Conservation (phyloP, 345 rosid species). For the Zanthoxylum bungeanum region DNA sequence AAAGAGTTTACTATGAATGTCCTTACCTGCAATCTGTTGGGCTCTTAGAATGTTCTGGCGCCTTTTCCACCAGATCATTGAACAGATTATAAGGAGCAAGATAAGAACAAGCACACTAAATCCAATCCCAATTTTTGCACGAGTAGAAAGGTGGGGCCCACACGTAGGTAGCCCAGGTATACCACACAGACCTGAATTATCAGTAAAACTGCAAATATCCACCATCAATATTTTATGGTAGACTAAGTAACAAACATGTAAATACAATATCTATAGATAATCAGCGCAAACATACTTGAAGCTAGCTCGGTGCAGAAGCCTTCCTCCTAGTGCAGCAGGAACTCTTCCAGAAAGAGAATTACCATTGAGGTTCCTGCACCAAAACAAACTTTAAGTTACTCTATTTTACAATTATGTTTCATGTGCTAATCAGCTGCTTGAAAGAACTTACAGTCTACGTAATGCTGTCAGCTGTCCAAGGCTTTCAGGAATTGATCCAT, state of each 20-base stretch:
- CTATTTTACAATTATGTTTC: not conserved
- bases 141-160: constrained; percentile 70
- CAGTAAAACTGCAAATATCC: constrained; percentile 73
- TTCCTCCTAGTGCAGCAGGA: constrained; percentile 88
- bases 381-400: constrained; percentile 13
- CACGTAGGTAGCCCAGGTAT: constrained; percentile 90
- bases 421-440: constrained; percentile 1
- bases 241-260: not conserved
- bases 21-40: constrained; percentile 78
- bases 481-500: constrained; percentile 88
- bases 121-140: constrained; percentile 80
- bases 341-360: constrained; percentile 85
- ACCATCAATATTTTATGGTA: constrained; percentile 9
- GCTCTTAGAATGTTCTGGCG: constrained; percentile 88
- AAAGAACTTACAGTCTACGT: constrained; percentile 65
- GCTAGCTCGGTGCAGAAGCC: constrained; percentile 89
- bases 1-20: not conserved
- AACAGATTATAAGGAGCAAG: constrained; percentile 53
- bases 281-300: constrained; percentile 62
- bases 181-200: constrained; percentile 92
- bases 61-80: constrained; percentile 80
- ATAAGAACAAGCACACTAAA: constrained; percentile 55
- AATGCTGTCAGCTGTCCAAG: constrained; percentile 75
- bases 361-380: constrained; percentile 82
- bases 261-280: not conserved